Base-by-base conservation (phyloP, 306 rosid species). In the Rosa chinensis region DNA sequence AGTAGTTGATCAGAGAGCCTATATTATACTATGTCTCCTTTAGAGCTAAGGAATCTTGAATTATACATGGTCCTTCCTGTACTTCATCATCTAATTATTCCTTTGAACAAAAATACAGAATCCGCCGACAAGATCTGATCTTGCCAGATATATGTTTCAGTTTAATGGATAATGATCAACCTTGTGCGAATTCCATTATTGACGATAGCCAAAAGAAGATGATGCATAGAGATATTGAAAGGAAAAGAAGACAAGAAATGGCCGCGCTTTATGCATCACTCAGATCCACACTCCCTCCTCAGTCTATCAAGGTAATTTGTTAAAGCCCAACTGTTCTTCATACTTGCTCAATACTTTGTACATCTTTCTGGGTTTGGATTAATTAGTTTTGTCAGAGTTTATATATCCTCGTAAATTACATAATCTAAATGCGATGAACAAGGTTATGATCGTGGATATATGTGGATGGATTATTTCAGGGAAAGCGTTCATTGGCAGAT, bases 201-300 rank as follows among this genome's bases (percentile, higher is more conserved):
- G 74, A 71, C 20, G 44, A 82, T 17, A n/a, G 37, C 11, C 74
- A 72, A 35, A 64, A 78, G 62, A 82, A 72, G 85, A 67, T 37
- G 55, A 66, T 44, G 66, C 82, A 76, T 58, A 72, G 82, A 66
- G 82, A 78, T 11, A 66, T 73, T 14, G 82, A 82, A 64, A 82
- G 50, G 79, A 76, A 82, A 58, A 55, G 85, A 66, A 82, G 85
- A 48, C 70, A 78, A 78, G 79, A 66, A 64, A 82, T 82, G 85
- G 64, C 79, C 16, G 5, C 71, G 53, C 82, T 77, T 53, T 63
- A 72, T 48, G 44, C 75, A 12, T 58, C 53, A n/a, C 85, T 82
- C 48, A 73, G 85, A 82, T 82, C 85, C 79, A 35, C 58, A 39
- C 72, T 78, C 64, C 85, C 85, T 78, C 69, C 32, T 67, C 66